phyloP scores from a whole-genome alignment of 257 asterid species.

The Ocimum tenuiflorum region DNA sequence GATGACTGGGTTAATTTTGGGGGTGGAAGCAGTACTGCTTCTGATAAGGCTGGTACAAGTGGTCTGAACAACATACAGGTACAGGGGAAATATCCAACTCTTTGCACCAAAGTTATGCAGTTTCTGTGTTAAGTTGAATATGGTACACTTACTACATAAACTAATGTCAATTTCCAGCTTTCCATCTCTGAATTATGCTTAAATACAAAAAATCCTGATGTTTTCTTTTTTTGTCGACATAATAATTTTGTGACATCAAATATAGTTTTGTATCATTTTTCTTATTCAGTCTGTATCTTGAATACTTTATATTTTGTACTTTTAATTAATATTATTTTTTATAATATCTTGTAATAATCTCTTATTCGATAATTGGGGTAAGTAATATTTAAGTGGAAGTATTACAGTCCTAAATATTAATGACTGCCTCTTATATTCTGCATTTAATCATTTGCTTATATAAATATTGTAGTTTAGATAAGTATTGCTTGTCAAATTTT shows the following conservation, averaged over 20 bases:
- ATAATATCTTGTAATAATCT: not conserved
- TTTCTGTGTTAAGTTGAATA: not conserved
- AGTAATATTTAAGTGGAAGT: not conserved
- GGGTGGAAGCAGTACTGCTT: slow-evolving; percentile 23
- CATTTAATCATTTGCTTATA: not conserved
- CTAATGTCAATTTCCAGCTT: not conserved
- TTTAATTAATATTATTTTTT: not conserved
- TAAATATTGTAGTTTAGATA: not conserved
- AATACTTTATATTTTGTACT: not conserved
- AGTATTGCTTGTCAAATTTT: too few species aligned
- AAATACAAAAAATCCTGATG: not conserved
- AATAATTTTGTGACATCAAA: not conserved
- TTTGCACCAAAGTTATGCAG: not conserved
- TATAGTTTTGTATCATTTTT: not conserved
- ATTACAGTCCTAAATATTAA: not conserved
- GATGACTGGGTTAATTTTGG: slow-evolving; percentile 84
- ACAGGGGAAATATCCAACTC: not conserved
- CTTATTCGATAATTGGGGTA: not conserved
- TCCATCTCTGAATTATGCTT: not conserved
- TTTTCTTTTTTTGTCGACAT: not conserved
- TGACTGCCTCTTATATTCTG: not conserved
- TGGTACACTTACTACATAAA: not conserved
- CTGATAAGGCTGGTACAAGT: slow-evolving; percentile 24
- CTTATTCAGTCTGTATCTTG: not conserved
- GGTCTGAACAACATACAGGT: slow-evolving; percentile 33